These are phyloP conservation scores for Zangia roseola DNA, from an alignment of 768 basidiomycete genomes.

Conservation along the genomic window DNA sequence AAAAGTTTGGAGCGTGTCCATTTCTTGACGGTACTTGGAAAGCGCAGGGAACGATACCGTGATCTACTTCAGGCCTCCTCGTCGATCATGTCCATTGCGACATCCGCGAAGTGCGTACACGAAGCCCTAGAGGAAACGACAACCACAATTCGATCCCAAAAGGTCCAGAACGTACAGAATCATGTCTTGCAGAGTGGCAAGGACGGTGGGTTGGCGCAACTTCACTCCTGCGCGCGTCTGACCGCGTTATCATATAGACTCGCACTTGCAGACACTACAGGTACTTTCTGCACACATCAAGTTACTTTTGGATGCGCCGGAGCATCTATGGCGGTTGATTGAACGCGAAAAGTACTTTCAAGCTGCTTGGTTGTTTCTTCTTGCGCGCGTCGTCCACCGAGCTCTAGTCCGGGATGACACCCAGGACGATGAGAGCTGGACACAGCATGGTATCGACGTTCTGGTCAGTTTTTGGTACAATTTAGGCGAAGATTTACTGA, in stretches of 20 bases:
- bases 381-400: constrained; percentile 82
- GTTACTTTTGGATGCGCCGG: constrained; percentile 87
- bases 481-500: not conserved
- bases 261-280: constrained; percentile 67
- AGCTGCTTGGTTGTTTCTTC: constrained; percentile 85
- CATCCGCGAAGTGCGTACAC: constrained; percentile 64
- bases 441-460: constrained; percentile 58
- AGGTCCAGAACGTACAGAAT: constrained; percentile 43
- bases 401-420: constrained; percentile 63
- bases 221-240: not conserved
- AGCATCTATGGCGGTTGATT: constrained; percentile 86
- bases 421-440: constrained; percentile 63
- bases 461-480: constrained; percentile 40
- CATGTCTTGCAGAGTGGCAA: constrained; percentile 35
- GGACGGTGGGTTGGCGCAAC: constrained; percentile 39
- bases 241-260: constrained; percentile 41
- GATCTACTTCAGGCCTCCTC: constrained; percentile 84
- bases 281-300: constrained; percentile 86
- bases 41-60: constrained; percentile 84
- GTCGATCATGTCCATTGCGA: constrained; percentile 75
- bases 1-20: not conserved
- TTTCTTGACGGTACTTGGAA: constrained; percentile 45
- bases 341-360: constrained; percentile 76
- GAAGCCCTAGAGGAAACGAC: constrained; percentile 64
- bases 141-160: constrained; percentile 48